A percentile compares a stretch with the other conserved stretches of the same genome.
Conservation (phyloP, 228 moss, liverwort and hornwort species). For the Sphagnum fallax region DNA sequence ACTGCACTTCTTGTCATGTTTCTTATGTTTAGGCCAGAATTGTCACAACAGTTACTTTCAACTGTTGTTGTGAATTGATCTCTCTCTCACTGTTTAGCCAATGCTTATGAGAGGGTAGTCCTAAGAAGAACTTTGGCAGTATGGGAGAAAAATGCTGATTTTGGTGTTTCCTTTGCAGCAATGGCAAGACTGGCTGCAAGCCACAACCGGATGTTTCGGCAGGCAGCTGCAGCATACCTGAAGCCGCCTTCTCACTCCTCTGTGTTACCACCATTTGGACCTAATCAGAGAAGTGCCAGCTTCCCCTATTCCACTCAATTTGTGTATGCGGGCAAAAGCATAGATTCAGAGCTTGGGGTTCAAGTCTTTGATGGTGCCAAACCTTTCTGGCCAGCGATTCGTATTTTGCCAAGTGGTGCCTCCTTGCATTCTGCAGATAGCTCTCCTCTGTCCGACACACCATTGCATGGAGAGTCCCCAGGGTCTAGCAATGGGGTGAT, state of each 20-base stretch:
- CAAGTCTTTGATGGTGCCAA: conserved; percentile 54
- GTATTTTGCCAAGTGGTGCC: conserved; percentile 55
- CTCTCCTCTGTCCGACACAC: conserved; percentile 64
- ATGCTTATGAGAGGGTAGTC: too few species aligned
- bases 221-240: conserved; percentile 89
- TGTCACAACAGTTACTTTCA: too few species aligned
- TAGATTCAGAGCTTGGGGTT: conserved; percentile 47
- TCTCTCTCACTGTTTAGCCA: too few species aligned
- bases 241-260: conserved; percentile 88
- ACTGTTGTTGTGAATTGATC: too few species aligned
- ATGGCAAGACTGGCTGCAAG: conserved; percentile 68
- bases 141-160: too few species aligned
- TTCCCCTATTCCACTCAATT: conserved; percentile 42
- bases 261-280: conserved; percentile 52
- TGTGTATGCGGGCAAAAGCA: conserved; percentile 40
- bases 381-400: conserved; percentile 39
- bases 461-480: conserved; percentile 24
- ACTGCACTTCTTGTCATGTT: too few species aligned
- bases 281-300: conserved; percentile 35
- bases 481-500: conserved; percentile 41
- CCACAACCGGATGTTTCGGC: conserved; percentile 78
- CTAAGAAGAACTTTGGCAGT: too few species aligned
- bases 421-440: conserved; percentile 50
- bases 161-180: conserved; percentile 33
- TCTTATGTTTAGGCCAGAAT: too few species aligned